Base-by-base conservation (phyloP, 2,329 filamentous ascomycete genomes). In the Pestalotiopsis sp. region DNA sequence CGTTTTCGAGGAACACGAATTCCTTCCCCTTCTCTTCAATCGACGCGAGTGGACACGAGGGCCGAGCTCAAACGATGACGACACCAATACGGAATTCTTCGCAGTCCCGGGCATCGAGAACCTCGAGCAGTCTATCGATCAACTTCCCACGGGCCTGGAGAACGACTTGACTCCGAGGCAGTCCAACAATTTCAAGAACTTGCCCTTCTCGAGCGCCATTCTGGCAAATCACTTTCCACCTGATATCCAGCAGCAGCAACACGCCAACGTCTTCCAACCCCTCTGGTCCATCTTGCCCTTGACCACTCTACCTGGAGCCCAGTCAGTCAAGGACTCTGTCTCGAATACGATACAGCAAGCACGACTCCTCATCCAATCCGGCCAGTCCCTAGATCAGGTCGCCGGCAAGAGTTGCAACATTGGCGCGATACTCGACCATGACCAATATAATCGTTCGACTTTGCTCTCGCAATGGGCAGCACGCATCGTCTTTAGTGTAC, bases 151-250 rank as follows among this genome's bases (percentile, higher is more conserved):
- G 4, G 12, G 20, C 7, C 7, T 7, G 20, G 59, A 23, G 14
- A 41, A 41, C 59, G 59, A 41, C 3, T 20, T 11, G 27, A 36
- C 17, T 3, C 25, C 25, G 4, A n/a, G 40, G 2, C 40, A 64
- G 11, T 23, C 49, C 36, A 56, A 40, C 7, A 20, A 38, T 27
- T 66, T 66, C 41, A 25, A 13, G 7, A 66, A 66, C 40, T 45
- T 66, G 14, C 45, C 64, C 49, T 66, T 66, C 20, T 66, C 64
- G 17, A 66, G 45, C 23, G 31, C 41, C 41, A 66, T 66, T 45
- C 11, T 20, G 9, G 64, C 64, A 7, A 66, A 66, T 45, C 64
- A 66, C 25, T 56, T 57, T 14, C 64, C 64, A 25, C 64, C 45
- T 1, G 4, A 20, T 1, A 66, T 66, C 9, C 64, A 66, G 31